Base-by-base conservation (phyloP, 192 early-diverging fungal species). In the Linnemannia zychae region DNA sequence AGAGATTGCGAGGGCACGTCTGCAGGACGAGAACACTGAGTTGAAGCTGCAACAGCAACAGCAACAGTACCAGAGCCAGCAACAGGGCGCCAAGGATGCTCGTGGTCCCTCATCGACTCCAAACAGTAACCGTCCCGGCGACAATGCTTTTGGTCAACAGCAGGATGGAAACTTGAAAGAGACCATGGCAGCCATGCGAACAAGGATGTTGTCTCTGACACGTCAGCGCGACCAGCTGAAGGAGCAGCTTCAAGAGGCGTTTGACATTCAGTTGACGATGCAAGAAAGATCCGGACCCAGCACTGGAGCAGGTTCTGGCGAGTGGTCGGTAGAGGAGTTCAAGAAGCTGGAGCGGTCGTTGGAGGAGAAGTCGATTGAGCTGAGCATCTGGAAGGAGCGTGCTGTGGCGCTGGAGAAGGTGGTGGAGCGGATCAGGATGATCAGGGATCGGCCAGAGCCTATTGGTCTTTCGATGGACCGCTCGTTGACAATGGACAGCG, bases 351-450 rank as follows among this genome's bases (percentile, higher is more conserved):
- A 85, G 53, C 75, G 60, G 44, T 74, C 83, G 2, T 48, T 85
- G 50, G 83, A 85, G 37, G 83, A 85, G n/a, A 85, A 79, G 69
- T n/a, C 83, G 36, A 72, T 66, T 2, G 83, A 85, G 65, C 65
- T 85, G 33, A 34, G 74, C 11, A 46, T 79, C 18, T 85, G 83
- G 83, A 85, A 79, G 76, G 83, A 85, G 31, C 83, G 83, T 20
- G 83, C 83, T 1, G 44, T 85, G 33, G 83, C 83, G 4, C 63
- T 85, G 36, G 83, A 85, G 70, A 85, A 79, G 50, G 83, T 85
- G 13, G 83, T 85, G 31, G 83, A 85, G 49, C 69, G 83, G 15
- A 85, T 85, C 72, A 67, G 83, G 17, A 85, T 85, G 83, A 85
- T 85, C 71, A 79, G 79, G 70, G 83, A 85, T 40, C 72, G 73